A percentile compares a stretch with the other conserved stretches of the same genome.
Conservation (phyloP, 2,329 filamentous ascomycete species). For the Colletotrichum acutatum region DNA sequence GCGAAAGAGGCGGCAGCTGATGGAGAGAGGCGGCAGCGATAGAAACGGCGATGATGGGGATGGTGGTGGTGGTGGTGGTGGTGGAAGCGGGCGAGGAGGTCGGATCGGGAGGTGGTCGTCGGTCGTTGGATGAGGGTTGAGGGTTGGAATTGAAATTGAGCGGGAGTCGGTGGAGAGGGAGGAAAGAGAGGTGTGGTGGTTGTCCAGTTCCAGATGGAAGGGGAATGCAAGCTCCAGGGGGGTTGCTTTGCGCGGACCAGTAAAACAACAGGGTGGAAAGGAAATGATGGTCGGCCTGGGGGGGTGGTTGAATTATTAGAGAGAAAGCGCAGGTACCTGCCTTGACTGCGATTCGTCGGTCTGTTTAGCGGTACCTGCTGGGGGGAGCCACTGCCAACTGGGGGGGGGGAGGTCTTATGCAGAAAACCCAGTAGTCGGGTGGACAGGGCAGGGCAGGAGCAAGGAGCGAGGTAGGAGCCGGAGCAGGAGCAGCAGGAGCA, state of each 20-base stretch:
- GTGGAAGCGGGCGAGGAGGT: conserved; percentile 23
- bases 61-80: conserved; percentile 20
- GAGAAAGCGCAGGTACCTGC: conserved; percentile 19
- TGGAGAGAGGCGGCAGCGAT: not conserved
- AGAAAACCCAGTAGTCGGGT: conserved; percentile 31
- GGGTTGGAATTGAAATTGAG: conserved; percentile 34
- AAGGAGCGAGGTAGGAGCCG: conserved; percentile 4
- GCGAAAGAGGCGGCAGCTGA: conserved; percentile 18
- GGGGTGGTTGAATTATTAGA: conserved; percentile 27
- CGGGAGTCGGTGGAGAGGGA: conserved; percentile 35
- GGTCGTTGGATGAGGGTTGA: conserved; percentile 35
- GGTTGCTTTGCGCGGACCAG: conserved; percentile 36
- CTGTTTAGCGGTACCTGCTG: conserved; percentile 9
- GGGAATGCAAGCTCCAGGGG: conserved; percentile 39
- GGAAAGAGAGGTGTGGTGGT: conserved; percentile 36
- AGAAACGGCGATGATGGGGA: conserved; percentile 11
- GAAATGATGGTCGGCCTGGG: conserved; percentile 37
- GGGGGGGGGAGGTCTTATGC: conserved; percentile 17
- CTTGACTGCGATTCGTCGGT: not conserved
- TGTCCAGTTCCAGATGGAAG: conserved; percentile 36
- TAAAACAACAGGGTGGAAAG: conserved; percentile 35
- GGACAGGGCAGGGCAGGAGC: conserved; percentile 22
- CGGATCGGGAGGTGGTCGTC: conserved; percentile 33
- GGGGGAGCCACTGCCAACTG: not conserved
- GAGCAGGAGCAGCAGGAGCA: conserved; percentile 11